Evolutionary conservation across 2,329 filamentous ascomycete species (phyloP), one percentile per base, ranked within the genome.

Genomic region (Akanthomyces lecanii): DNA sequence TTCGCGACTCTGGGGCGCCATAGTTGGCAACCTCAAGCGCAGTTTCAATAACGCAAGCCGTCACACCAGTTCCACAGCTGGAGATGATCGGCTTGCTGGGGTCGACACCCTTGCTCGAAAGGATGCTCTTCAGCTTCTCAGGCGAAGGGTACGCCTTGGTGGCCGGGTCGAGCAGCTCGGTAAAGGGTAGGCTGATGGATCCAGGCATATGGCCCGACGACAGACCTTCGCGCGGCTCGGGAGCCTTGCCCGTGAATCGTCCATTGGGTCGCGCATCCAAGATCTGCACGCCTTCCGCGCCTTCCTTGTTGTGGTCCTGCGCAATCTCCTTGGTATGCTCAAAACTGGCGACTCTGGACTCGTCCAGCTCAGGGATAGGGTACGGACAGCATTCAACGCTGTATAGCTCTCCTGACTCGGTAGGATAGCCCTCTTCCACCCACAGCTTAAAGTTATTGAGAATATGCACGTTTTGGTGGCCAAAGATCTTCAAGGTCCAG

Each of bases 401-500:
- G 75, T 86, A 88, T 59, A 90, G 76, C 74, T 90, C 79, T 58
- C 94, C 93, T n/a, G 86, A 87, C 78, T 97, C 92, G 0, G 88
- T 89, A 0, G 92, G 90, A 67, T 88, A 85, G 1, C 90, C 92
- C 71, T 96, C 82, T 40, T 94, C 89, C 1, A 94, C 88, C 92
- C 93, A 99, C n/a, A 90, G 77, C 74, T 89, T 90, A 79, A 97
- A 99, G 78, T 99, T 99, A 79, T 99, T 96, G 62, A 99, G 79
- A 21, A 99, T 78, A 74, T 97, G 92, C 16, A 99, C 94, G 66
- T 86, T 89, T 51, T 86, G 81, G 74, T 99, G 95, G 1, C 95
- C 95, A 75, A 98, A 98, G 40, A 92, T 86, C 71, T 86, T 87
- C 67, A 99, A 80, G 1, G 94, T 99, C 95, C 95, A 99, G 63